Evolutionary conservation across 257 asterid species (phyloP).

Genomic region (Solanum virginianum): DNA sequence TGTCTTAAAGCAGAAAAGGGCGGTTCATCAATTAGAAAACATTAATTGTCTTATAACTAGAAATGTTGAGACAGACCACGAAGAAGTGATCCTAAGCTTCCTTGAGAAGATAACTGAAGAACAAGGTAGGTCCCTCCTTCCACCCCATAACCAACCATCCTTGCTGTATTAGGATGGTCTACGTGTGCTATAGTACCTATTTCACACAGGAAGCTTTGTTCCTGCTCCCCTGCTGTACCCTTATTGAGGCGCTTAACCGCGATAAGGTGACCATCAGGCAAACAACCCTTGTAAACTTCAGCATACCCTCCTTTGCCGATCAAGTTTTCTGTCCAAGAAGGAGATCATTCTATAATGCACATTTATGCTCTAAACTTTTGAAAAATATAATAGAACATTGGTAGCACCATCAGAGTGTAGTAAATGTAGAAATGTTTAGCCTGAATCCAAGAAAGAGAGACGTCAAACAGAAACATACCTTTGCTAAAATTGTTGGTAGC

Average conservation of each 20-base stretch:
- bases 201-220: conserved; percentile 38
- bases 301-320: conserved; percentile 66
- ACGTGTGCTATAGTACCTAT: conserved; percentile 66
- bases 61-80: conserved; percentile 23
- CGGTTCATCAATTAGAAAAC: background rate
- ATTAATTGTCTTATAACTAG: background rate
- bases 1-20: background rate
- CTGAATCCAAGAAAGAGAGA: background rate
- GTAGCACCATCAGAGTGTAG: background rate
- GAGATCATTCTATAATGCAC: background rate
- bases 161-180: conserved; percentile 60
- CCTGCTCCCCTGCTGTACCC: conserved; percentile 35
- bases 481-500: conserved; percentile 53
- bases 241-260: conserved; percentile 49
- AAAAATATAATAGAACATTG: background rate
- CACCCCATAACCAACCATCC: conserved; percentile 65
- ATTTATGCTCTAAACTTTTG: background rate
- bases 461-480: conserved; percentile 16
- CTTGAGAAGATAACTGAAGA: conserved; percentile 47
- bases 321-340: conserved; percentile 32
- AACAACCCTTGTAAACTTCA: conserved; percentile 58
- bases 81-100: conserved; percentile 58
- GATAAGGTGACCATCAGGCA: conserved; percentile 39
- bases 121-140: conserved; percentile 58
- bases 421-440: background rate